Conservation (phyloP, 2,329 filamentous ascomycete species). For the Pseudogymnoascus sp. region DNA sequence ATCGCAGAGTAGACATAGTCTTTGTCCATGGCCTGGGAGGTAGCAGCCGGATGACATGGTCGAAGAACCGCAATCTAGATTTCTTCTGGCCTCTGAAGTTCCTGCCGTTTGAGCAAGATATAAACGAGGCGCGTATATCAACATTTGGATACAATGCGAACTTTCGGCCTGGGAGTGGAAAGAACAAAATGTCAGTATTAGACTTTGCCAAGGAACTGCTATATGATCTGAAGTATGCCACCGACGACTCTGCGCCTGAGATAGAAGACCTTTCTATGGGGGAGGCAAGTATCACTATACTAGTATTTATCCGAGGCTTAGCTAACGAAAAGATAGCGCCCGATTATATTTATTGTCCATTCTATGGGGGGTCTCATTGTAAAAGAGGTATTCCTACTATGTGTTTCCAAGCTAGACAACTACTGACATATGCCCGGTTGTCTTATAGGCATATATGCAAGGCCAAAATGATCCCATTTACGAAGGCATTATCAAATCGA, state of each 20-base stretch:
- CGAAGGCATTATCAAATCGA: constrained; percentile 24
- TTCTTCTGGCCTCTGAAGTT: constrained; percentile 33
- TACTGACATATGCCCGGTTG: background rate
- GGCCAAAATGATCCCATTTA: constrained; percentile 25
- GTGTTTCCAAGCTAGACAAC: background rate
- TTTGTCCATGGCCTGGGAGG: constrained; percentile 38
- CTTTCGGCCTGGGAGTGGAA: background rate
- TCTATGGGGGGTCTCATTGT: constrained; percentile 38
- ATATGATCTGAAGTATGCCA: constrained; percentile 20
- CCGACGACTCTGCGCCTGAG: constrained; percentile 7
- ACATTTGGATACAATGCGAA: constrained; percentile 30
- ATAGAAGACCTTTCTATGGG: constrained; percentile 14
- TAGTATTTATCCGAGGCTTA: background rate
- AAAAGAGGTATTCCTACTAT: constrained; percentile 20
- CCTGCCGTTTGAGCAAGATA: constrained; percentile 28
- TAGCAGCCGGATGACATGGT: constrained; percentile 33
- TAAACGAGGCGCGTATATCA: constrained; percentile 28
- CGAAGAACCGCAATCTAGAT: constrained; percentile 19
- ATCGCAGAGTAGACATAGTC: constrained; percentile 24
- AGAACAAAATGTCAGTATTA: constrained; percentile 12
- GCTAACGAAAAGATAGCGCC: constrained; percentile 15
- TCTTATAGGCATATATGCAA: constrained; percentile 14
- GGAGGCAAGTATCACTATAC: background rate
- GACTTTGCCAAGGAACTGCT: constrained; percentile 28
- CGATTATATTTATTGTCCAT: constrained; percentile 37